These are phyloP conservation scores for Exophiala mesophila DNA, from an alignment of 2,329 filamentous ascomycete genomes.

Conservation along the genomic window DNA sequence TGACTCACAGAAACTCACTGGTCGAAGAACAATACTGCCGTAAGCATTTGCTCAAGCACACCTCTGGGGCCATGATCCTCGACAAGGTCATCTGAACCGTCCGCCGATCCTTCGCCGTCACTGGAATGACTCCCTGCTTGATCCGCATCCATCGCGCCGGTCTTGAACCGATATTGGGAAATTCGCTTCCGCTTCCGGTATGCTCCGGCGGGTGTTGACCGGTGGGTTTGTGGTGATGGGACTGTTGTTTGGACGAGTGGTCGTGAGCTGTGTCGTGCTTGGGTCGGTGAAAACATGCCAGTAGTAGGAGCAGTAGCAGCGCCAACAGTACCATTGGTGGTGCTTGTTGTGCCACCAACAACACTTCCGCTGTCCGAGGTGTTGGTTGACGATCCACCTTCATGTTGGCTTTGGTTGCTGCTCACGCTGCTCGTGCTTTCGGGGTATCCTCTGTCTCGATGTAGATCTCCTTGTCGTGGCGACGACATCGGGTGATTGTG, in stretches of 20 bases:
- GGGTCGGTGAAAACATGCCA: too few species aligned
- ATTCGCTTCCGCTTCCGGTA: constrained; percentile 10
- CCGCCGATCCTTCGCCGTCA: constrained; percentile 6
- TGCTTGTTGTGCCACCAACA: too few species aligned
- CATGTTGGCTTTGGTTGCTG: constrained; percentile 1
- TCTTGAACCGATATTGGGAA: constrained; percentile 14
- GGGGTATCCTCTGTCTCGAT: constrained; percentile 11
- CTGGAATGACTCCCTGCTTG: constrained; percentile 3
- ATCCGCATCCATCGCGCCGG: constrained; percentile 8
- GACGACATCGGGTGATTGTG: constrained; percentile 5
- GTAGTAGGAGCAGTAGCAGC: too few species aligned
- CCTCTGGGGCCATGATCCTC: constrained; percentile 6
- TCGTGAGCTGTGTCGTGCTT: too few species aligned
- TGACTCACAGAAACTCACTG: too few species aligned
- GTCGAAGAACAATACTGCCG: constrained; percentile 19
- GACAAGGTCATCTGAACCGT: constrained; percentile 7
- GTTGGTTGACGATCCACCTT: constrained; percentile 2
- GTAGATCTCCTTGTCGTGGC: constrained; percentile 7
- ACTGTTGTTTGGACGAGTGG: too few species aligned
- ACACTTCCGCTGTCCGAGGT: constrained; percentile 13
- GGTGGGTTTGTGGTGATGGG: too few species aligned
- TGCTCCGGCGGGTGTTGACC: too few species aligned
- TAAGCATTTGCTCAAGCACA: constrained; percentile 17
- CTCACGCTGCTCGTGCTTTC: constrained; percentile 12
- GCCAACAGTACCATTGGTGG: too few species aligned